Base-by-base conservation (phyloP, 306 rosid species). In the Vicia sativa region DNA sequence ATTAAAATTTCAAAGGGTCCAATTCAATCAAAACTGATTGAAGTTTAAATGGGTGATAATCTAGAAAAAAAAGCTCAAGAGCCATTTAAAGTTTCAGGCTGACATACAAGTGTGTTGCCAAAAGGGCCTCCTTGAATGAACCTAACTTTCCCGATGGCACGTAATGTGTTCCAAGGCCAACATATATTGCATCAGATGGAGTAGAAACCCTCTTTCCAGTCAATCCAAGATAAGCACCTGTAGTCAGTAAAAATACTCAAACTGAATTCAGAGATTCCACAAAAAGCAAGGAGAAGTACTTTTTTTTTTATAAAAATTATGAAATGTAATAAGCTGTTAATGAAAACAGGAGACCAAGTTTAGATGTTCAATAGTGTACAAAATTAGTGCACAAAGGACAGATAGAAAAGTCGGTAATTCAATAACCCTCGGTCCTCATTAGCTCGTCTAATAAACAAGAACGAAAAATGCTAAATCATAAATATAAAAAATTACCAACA, bases 151-250 rank as follows among this genome's bases (percentile, higher is more conserved):
- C 92, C 37, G 97, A 95, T 41, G 91, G 90, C 71, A 95, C 96
- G 56, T 81, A 95, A 82, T 95, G 97, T 61, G 99, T 83, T 77
- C 99, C 99, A 23, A 95, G 86, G 23, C 99, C 96, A 62, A 78
- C 87, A 69, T 77, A 95, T 70, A 95, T 81, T 34, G 99, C 95
- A 83, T 95, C 99, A 5, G 95, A 65, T 63, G 99, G 92, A 37
- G 95, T 83, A 6, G 87, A 82, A 70, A 90, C 81, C 80, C 95
- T 86, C 80, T 88, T 95, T 57, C 99, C 97, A 68, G 99, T 95
- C 84, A 95, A 65, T 68, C 99, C 99, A 76, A 95, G 95, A 78
- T 90, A 95, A 42, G 92, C 95, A 70, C 99, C 99, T 95, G 74
- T 71, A 73, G 56, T 74, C 56, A 75, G 68, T 19, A 60, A 80